Evolutionary conservation across 805 yeast genomes (phyloP).

Genomic region (Barnettozyma sp.): DNA sequence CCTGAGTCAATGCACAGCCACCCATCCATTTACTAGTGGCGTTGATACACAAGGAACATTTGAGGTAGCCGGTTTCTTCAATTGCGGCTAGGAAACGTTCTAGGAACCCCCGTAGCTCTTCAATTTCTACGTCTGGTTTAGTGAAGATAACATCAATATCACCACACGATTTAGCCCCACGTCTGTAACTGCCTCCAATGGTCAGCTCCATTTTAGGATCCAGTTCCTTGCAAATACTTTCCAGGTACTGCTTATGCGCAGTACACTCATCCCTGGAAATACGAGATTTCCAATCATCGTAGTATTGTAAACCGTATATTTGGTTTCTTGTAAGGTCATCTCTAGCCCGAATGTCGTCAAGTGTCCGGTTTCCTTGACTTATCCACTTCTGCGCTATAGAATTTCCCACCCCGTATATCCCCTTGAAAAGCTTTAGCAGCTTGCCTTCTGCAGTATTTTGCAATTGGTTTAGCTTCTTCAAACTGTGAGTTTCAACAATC

Average conservation of each 20-base stretch:
- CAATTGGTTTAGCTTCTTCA: slow-evolving; percentile 19
- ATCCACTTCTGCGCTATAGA: slow-evolving; percentile 35
- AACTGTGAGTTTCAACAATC: slow-evolving; percentile 32
- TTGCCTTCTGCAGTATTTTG: slow-evolving; percentile 23
- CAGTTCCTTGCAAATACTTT: slow-evolving; percentile 21
- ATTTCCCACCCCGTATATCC: slow-evolving; percentile 46
- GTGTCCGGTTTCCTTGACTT: slow-evolving; percentile 30
- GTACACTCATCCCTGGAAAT: slow-evolving; percentile 42
- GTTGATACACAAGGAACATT: slow-evolving; percentile 18
- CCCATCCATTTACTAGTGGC: slow-evolving; percentile 28
- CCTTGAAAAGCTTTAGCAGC: slow-evolving; percentile 29
- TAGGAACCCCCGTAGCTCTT: slow-evolving; percentile 19
- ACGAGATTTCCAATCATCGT: slow-evolving; percentile 38
- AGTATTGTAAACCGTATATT: slow-evolving; percentile 37
- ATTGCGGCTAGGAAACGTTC: slow-evolving; percentile 21
- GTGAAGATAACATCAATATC: slow-evolving; percentile 49
- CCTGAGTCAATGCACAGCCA: slow-evolving; percentile 29
- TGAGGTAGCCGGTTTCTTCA: slow-evolving; percentile 23
- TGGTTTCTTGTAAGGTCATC: slow-evolving; percentile 26
- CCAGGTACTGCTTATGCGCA: slow-evolving; percentile 32
- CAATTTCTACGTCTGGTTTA: slow-evolving; percentile 26
- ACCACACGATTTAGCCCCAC: slow-evolving; percentile 41
- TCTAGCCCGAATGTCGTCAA: slow-evolving; percentile 32
- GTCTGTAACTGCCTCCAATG: slow-evolving; percentile 46
- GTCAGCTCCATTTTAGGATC: slow-evolving; percentile 31